A percentile compares a stretch with the other conserved stretches of the same genome.
Evolutionary conservation across 768 basidiomycete genomes (phyloP).

Genomic region (Mrakia blollopis): DNA sequence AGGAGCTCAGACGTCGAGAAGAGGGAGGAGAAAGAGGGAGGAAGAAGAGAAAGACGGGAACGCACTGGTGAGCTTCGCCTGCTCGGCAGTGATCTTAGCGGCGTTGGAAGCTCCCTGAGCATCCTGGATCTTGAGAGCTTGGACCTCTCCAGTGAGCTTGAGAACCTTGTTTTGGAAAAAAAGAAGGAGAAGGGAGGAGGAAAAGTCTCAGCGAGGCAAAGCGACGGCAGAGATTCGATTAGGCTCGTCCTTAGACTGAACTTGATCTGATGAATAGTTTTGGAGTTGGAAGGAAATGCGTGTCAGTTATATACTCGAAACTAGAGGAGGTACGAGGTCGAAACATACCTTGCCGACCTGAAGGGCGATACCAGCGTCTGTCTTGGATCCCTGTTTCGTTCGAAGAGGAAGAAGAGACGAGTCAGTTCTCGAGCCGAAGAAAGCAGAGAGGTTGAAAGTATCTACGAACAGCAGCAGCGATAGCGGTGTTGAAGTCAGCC

Average conservation of each 20-base stretch:
- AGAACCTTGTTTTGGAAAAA: background rate
- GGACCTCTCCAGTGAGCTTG: background rate
- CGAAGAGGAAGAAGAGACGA: no score
- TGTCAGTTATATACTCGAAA: no score
- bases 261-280: no score
- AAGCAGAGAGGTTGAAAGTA: no score
- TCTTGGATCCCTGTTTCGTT: background rate
- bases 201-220: no score
- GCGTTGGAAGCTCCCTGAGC: background rate
- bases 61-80: background rate
- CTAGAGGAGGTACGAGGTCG: no score
- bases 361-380: background rate
- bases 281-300: no score
- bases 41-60: background rate
- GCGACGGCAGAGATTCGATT: no score
- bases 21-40: background rate
- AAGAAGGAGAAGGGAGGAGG: background rate
- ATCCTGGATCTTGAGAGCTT: slow-evolving; percentile 1
- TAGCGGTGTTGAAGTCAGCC: background rate
- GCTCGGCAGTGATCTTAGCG: background rate
- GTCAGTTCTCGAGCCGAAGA: no score
- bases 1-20: background rate
- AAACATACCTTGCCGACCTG: background rate
- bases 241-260: no score
- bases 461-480: background rate